phyloP scores from a whole-genome alignment of 2,329 filamentous ascomycete genomes.

The Botrytis squamosa region DNA sequence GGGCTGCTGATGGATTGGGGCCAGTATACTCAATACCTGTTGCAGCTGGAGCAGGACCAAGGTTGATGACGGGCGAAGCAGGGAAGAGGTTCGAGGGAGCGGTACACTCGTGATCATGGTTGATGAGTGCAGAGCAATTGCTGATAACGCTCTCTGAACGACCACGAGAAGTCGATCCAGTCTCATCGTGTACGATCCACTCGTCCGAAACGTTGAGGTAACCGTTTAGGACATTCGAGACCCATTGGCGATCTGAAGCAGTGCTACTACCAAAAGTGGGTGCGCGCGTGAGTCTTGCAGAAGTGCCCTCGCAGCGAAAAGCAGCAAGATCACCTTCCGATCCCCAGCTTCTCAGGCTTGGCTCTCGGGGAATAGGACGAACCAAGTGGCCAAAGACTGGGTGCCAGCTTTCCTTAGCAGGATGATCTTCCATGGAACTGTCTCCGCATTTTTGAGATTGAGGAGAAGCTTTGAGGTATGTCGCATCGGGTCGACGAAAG shows the following conservation, averaged over 20 bases:
- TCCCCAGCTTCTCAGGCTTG: not conserved
- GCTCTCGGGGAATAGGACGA: not conserved
- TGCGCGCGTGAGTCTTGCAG: not conserved
- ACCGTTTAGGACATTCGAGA: not conserved
- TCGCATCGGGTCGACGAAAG: not conserved
- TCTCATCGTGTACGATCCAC: not conserved
- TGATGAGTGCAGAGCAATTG: not conserved
- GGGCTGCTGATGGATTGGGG: not conserved
- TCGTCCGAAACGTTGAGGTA: not conserved
- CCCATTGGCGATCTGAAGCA: not conserved
- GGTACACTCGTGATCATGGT: not conserved
- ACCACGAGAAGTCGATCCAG: not conserved
- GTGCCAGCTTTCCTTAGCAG: not conserved
- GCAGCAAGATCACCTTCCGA: not conserved
- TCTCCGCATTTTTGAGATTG: no score
- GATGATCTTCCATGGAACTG: not conserved
- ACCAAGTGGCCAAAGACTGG: not conserved
- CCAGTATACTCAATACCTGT: not conserved
- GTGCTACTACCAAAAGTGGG: not conserved
- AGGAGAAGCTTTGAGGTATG: no score
- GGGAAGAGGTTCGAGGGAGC: not conserved
- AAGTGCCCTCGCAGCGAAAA: not conserved
- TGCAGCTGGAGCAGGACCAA: not conserved
- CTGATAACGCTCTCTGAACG: not conserved
- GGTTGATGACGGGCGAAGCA: not conserved